Evolutionary conservation across 1,284 basidiomycete genomes (phyloP), one percentile per base, ranked within the genome.

Genomic region (Ganoderma boninense): DNA sequence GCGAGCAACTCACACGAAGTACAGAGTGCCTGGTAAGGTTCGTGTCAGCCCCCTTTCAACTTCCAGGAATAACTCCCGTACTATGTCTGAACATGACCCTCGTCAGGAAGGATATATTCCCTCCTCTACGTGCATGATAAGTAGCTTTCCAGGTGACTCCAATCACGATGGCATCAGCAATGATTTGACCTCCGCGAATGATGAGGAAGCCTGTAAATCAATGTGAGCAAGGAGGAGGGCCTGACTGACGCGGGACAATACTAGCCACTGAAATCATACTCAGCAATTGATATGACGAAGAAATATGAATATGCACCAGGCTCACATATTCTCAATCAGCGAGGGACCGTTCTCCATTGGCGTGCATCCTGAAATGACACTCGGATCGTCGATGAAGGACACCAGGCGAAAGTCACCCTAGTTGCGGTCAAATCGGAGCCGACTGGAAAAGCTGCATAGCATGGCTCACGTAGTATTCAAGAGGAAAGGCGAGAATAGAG

Each of bases 281-380:
- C 20, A 49, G 46, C 6, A 38, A 20, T 5, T 32, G 16, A 35
- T 16, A 18, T 5, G 8, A 7, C 35, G 10, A 59, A n/a, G n/a
- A n/a, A n/a, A n/a, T n/a, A n/a, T n/a, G n/a, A n/a, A n/a, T n/a
- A n/a, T n/a, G n/a, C n/a, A n/a, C n/a, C n/a, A n/a, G n/a, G n/a
- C n/a, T n/a, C n/a, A n/a, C n/a, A n/a, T n/a, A n/a, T n/a, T n/a
- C n/a, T n/a, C n/a, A n/a, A n/a, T n/a, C n/a, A n/a, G n/a, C n/a
- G n/a, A n/a, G n/a, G n/a, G n/a, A n/a, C n/a, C n/a, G n/a, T n/a
- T n/a, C n/a, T n/a, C n/a, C n/a, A n/a, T n/a, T n/a, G n/a, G n/a
- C n/a, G n/a, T n/a, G n/a, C n/a, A n/a, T n/a, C n/a, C 57, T n/a
- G n/a, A 59, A 32, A 59, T 6, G 16, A 59, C 35, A 59, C 57